Conservation (phyloP, 2,329 filamentous ascomycete species). For the Aspergillus proliferans region DNA sequence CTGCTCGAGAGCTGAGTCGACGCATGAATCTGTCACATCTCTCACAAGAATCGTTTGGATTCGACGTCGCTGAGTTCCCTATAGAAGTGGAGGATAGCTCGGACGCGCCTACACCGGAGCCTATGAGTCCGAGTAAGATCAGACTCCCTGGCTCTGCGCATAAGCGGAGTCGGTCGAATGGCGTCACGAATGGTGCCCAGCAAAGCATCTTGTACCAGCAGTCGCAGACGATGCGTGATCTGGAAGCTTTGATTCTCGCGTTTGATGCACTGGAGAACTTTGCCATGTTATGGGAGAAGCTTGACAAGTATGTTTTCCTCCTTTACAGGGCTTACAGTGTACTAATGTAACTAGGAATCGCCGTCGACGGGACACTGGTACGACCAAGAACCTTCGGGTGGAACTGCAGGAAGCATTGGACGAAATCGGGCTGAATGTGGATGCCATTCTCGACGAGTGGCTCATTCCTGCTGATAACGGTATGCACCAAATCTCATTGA, state of each 20-base stretch:
- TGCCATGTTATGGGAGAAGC: conserved; percentile 48
- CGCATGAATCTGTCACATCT: conserved; percentile 47
- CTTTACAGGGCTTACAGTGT: conserved; percentile 6
- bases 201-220: conserved; percentile 32
- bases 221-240: conserved; percentile 59
- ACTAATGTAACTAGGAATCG: conserved; percentile 18
- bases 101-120: conserved; percentile 19
- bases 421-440: conserved; percentile 51
- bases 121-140: conserved; percentile 28
- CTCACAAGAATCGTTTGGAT: conserved; percentile 36
- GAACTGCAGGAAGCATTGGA: conserved; percentile 52
- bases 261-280: conserved; percentile 65
- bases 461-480: conserved; percentile 52
- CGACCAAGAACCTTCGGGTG: conserved; percentile 47
- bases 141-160: conserved; percentile 21
- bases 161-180: conserved; percentile 23
- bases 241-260: conserved; percentile 60
- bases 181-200: conserved; percentile 18
- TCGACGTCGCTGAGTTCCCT: conserved; percentile 28
- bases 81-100: conserved; percentile 15
- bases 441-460: conserved; percentile 59
- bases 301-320: conserved; percentile 32
- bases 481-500: conserved; percentile 32
- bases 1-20: conserved; percentile 49
- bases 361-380: conserved; percentile 28